These are phyloP conservation scores for Mytilinidion resinicola DNA, from an alignment of 495 filamentous ascomycete genomes.

Conservation along the genomic window DNA sequence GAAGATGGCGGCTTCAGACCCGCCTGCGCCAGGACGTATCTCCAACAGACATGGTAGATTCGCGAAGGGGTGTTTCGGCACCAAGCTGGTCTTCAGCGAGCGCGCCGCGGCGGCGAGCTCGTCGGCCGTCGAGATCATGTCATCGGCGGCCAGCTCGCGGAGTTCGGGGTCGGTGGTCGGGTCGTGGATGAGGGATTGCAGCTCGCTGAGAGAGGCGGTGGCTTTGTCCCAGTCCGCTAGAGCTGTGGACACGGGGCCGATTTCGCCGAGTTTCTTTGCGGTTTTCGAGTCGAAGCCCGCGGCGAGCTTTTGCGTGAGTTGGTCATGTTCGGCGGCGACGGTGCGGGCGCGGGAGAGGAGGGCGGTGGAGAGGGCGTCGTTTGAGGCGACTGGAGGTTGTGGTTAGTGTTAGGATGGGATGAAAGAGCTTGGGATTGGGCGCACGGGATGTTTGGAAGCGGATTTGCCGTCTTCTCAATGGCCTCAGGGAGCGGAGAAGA, in stretches of 20 bases:
- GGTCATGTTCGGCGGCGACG: slow-evolving; percentile 61
- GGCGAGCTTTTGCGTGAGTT: slow-evolving; percentile 49
- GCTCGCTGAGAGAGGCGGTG: slow-evolving; percentile 50
- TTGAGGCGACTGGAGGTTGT: slow-evolving; percentile 7
- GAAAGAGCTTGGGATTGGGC: not conserved
- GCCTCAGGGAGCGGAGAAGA: slow-evolving; percentile 20
- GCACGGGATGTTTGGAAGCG: slow-evolving; percentile 26
- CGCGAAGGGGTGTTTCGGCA: slow-evolving; percentile 89
- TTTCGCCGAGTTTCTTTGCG: slow-evolving; percentile 73
- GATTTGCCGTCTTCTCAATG: slow-evolving; percentile 4
- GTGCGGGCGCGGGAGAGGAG: slow-evolving; percentile 59
- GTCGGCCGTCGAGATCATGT: slow-evolving; percentile 59
- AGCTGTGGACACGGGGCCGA: slow-evolving; percentile 59
- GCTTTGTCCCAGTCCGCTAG: slow-evolving; percentile 64
- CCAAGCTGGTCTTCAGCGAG: slow-evolving; percentile 64
- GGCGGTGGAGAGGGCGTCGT: slow-evolving; percentile 46
- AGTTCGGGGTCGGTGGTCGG: slow-evolving; percentile 57
- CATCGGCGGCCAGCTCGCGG: slow-evolving; percentile 65
- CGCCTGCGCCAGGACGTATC: slow-evolving; percentile 88
- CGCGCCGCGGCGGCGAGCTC: slow-evolving; percentile 53
- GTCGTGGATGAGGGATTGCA: slow-evolving; percentile 53
- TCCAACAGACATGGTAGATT: slow-evolving; percentile 86
- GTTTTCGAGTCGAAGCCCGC: slow-evolving; percentile 62
- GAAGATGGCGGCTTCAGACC: slow-evolving; percentile 84
- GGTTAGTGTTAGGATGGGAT: not conserved